These are phyloP conservation scores for Linderniella brevidens DNA, from an alignment of 257 asterid species.

Conservation along the genomic window DNA sequence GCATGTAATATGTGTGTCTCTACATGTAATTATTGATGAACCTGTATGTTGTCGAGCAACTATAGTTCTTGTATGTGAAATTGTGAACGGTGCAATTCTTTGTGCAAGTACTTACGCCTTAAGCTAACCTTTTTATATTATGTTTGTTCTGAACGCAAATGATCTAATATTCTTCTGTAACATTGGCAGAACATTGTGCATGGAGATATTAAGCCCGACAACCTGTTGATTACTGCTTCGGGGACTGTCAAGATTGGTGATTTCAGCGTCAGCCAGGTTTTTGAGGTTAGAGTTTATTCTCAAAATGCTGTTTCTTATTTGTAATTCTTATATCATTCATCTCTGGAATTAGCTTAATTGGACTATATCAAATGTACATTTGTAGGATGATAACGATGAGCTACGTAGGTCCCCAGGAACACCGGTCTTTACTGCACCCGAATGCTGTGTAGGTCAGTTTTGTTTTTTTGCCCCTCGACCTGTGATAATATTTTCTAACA, in stretches of 20 bases:
- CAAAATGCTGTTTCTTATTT: neutral
- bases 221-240: slow-evolving; percentile 62
- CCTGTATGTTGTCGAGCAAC: too few relatives aligned
- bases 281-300: slow-evolving; percentile 37
- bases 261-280: slow-evolving; percentile 94
- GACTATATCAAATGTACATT: slow-evolving; percentile 2
- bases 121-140: too few relatives aligned
- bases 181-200: slow-evolving; percentile 72
- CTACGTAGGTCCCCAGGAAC: slow-evolving; percentile 99
- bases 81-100: too few relatives aligned
- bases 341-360: slow-evolving; percentile 1
- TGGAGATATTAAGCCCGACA: slow-evolving; percentile 95
- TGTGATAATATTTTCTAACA: neutral
- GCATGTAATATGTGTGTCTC: too few relatives aligned
- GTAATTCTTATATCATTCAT: neutral
- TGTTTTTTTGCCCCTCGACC: slow-evolving; percentile 5
- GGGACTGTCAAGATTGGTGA: slow-evolving; percentile 92
- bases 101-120: too few relatives aligned
- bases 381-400: slow-evolving; percentile 75
- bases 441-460: slow-evolving; percentile 74
- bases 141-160: too few relatives aligned
- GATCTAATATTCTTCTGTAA: neutral
- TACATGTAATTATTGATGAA: too few relatives aligned
- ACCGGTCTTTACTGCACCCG: slow-evolving; percentile 98
- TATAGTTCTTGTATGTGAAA: too few relatives aligned